Evolutionary conservation across 2,329 filamentous ascomycete species (phyloP).

Genomic region (Trichophyton schoenleinii): DNA sequence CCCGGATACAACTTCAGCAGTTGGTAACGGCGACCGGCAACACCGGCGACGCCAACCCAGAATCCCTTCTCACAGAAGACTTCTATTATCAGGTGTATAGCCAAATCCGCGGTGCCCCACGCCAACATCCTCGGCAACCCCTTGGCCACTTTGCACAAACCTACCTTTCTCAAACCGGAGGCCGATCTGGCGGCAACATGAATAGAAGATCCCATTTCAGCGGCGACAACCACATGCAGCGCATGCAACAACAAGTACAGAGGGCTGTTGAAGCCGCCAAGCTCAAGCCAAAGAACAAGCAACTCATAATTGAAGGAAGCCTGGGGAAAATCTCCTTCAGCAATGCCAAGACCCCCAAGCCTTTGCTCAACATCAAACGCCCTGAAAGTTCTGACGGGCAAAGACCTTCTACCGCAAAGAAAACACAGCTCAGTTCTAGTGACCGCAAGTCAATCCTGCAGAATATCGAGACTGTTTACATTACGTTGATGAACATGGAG

Average conservation of each 20-base stretch:
- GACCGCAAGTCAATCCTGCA: slow-evolving; percentile 73
- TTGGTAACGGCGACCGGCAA: slow-evolving; percentile 86
- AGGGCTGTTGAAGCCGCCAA: slow-evolving; percentile 94
- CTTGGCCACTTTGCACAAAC: slow-evolving; percentile 95
- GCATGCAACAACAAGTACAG: slow-evolving; percentile 98
- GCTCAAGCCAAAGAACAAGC: slow-evolving; percentile 93
- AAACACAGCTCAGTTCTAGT: slow-evolving; percentile 43
- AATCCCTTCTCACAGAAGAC: slow-evolving; percentile 75
- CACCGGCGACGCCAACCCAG: slow-evolving; percentile 63
- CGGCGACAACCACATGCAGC: slow-evolving; percentile 92
- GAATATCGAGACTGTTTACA: slow-evolving; percentile 82
- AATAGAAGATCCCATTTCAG: slow-evolving; percentile 61
- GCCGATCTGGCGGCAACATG: slow-evolving; percentile 56
- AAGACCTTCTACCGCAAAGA: slow-evolving; percentile 35
- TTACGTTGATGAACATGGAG: slow-evolving; percentile 81
- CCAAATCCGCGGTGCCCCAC: slow-evolving; percentile 78
- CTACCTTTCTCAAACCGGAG: slow-evolving; percentile 89
- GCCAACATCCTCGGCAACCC: slow-evolving; percentile 84
- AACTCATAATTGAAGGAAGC: slow-evolving; percentile 90
- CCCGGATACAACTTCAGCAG: slow-evolving; percentile 92
- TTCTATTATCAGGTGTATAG: slow-evolving; percentile 98
- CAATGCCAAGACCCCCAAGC: slow-evolving; percentile 94
- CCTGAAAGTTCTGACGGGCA: slow-evolving; percentile 54
- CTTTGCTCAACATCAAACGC: slow-evolving; percentile 88
- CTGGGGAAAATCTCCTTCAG: slow-evolving; percentile 97